Evolutionary conservation across 805 yeast genomes (phyloP).

Genomic region (Candida broadrunensis): DNA sequence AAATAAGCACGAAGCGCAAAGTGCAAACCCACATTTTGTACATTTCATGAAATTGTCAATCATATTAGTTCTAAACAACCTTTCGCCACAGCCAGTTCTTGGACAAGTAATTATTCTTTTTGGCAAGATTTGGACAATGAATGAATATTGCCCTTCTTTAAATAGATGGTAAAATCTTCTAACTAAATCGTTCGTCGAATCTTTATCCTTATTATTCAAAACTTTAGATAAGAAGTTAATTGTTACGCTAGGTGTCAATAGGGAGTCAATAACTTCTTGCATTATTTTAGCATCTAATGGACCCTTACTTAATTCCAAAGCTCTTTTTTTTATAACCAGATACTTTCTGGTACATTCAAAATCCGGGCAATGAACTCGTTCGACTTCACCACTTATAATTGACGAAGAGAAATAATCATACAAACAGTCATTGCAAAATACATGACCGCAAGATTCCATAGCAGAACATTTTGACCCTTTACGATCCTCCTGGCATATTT

Average conservation of each 20-base stretch:
- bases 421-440: constrained; percentile 47
- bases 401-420: constrained; percentile 36
- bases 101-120: constrained; percentile 52
- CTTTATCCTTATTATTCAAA: constrained; percentile 10
- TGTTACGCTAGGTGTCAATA: constrained; percentile 43
- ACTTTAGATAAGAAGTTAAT: constrained; percentile 29
- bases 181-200: constrained; percentile 15
- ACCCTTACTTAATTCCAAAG: background rate
- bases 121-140: constrained; percentile 44
- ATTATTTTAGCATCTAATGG: constrained; percentile 12
- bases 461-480: constrained; percentile 41
- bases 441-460: constrained; percentile 46
- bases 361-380: constrained; percentile 57
- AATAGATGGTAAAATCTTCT: constrained; percentile 39
- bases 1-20: constrained; percentile 54
- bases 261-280: constrained; percentile 17
- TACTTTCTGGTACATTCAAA: constrained; percentile 40
- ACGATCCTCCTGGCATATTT: constrained; percentile 51
- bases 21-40: constrained; percentile 47
- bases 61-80: constrained; percentile 46
- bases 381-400: constrained; percentile 48
- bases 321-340: background rate
- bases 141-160: constrained; percentile 37
- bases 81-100: constrained; percentile 38
- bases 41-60: constrained; percentile 50